Conservation (phyloP, 768 basidiomycete species). For the Neoboletus brunneissimus region DNA sequence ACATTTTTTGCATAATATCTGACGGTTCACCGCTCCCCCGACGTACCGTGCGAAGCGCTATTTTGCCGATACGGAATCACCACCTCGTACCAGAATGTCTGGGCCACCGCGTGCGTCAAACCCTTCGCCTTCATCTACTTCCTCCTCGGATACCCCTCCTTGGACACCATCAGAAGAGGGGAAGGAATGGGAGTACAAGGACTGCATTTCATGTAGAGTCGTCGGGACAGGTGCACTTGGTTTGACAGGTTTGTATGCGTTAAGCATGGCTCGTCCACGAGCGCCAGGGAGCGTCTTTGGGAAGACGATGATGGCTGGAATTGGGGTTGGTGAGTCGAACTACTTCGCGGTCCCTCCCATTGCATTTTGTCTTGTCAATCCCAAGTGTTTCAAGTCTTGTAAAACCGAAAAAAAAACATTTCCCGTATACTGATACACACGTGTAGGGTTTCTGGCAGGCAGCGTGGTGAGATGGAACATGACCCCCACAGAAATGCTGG, state of each 20-base stretch:
- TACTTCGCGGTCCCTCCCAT: background rate
- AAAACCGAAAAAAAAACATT: no score
- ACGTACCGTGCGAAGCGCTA: background rate
- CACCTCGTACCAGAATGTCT: constrained; percentile 12
- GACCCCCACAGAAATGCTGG: constrained; percentile 25
- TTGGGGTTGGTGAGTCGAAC: constrained; percentile 55
- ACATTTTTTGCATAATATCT: background rate
- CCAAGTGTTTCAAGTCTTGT: background rate
- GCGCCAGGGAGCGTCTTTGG: constrained; percentile 61
- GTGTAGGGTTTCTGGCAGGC: constrained; percentile 29
- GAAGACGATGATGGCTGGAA: constrained; percentile 57
- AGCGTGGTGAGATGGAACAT: constrained; percentile 32
- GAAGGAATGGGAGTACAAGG: constrained; percentile 32
- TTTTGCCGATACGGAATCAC: background rate
- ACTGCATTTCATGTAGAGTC: constrained; percentile 70
- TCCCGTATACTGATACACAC: constrained; percentile 8
- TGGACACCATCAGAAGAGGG: constrained; percentile 3
- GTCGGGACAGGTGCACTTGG: constrained; percentile 64
- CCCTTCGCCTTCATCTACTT: background rate
- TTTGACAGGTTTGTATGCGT: constrained; percentile 63
- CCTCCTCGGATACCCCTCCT: constrained; percentile 1
- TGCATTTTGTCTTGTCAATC: background rate
- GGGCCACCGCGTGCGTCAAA: constrained; percentile 15
- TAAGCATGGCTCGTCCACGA: constrained; percentile 58
- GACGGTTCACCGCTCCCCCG: background rate